Base-by-base conservation (phyloP, 352 stramenopile species). In the Globisporangium iwayamae region DNA sequence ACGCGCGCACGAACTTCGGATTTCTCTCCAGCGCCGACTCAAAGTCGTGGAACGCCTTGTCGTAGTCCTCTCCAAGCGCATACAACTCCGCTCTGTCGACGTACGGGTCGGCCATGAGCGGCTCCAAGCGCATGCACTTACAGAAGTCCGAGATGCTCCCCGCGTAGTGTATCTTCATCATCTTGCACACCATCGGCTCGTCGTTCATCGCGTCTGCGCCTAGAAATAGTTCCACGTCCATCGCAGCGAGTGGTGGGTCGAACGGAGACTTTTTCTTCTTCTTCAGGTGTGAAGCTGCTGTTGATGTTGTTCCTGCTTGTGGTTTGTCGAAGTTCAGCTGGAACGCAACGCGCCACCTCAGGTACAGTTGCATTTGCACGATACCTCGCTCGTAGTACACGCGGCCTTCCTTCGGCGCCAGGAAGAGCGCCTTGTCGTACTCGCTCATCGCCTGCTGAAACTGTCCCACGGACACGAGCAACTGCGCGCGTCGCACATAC, bases 301-400 rank as follows among this genome's bases (percentile, higher is more conserved):
- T 66, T 4, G n/a, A 8, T 48, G 48, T 13, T 60, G 32, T 52
- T 59, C 30, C 46, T 6, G 20, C 28, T 39, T 14, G 10, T 41
- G 51, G 18, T 30, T 57, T 57, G 51, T 66, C 66, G 48, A 87
- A 85, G 45, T 83, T 76, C 14, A 79, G 50, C 56, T 85, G 73
- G 53, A 77, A 85, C 36, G 78, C 77, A 9, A 73, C 71, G 22
- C 81, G 75, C 81, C 79, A 90, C 3, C 71, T 74, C 66, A 89
- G 56, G 46, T 91, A 88, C 18, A 91, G 64, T 60, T 90, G 84
- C 72, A 89, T 83, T 13, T 87, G 79, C 0, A 90, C 82, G 22
- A 91, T 74, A 8, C 82, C 84, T 20, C 84, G 80, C 58, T 93
- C 84, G 61, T 93, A 93, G 59, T 79, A 81, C 41, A 93, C 70